phyloP scores from a whole-genome alignment of 2,329 filamentous ascomycete genomes.

The Cryphonectria nitschkei region DNA sequence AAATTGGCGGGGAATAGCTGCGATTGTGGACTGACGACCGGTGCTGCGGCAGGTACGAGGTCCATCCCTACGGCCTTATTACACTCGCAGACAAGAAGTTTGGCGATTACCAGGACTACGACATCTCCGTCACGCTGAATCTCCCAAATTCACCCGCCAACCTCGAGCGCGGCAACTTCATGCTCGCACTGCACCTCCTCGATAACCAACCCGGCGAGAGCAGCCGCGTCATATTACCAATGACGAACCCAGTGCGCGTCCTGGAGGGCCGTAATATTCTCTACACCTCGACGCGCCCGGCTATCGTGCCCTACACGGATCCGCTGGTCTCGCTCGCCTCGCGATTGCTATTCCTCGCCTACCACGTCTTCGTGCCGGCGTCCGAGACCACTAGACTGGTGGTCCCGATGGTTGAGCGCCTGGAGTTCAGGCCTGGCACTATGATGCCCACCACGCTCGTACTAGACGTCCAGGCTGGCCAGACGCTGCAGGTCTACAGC shows the following conservation, averaged over 20 bases:
- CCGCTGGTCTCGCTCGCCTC: slow-evolving; percentile 65
- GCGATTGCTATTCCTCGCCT: slow-evolving; percentile 65
- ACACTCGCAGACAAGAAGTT: slow-evolving; percentile 55
- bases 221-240: slow-evolving; percentile 10
- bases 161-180: slow-evolving; percentile 84
- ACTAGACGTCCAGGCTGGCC: slow-evolving; percentile 70
- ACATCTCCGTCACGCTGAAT: slow-evolving; percentile 74
- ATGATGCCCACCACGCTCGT: slow-evolving; percentile 51
- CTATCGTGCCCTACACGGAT: slow-evolving; percentile 79
- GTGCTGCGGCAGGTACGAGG: slow-evolving; percentile 43
- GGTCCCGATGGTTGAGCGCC: slow-evolving; percentile 73
- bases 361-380: slow-evolving; percentile 69
- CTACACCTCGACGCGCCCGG: slow-evolving; percentile 71
- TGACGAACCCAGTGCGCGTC: slow-evolving; percentile 34
- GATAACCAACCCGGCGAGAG: slow-evolving; percentile 40
- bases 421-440: slow-evolving; percentile 60
- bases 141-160: slow-evolving; percentile 82
- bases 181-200: slow-evolving; percentile 79
- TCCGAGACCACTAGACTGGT: slow-evolving; percentile 65
- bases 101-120: slow-evolving; percentile 78
- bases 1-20: too few species aligned
- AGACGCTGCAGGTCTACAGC: slow-evolving; percentile 76
- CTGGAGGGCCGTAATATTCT: slow-evolving; percentile 51
- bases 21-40: slow-evolving; percentile 4
- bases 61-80: slow-evolving; percentile 57